phyloP scores from a whole-genome alignment of 306 rosid genomes.

The Hippophae rhamnoides region DNA sequence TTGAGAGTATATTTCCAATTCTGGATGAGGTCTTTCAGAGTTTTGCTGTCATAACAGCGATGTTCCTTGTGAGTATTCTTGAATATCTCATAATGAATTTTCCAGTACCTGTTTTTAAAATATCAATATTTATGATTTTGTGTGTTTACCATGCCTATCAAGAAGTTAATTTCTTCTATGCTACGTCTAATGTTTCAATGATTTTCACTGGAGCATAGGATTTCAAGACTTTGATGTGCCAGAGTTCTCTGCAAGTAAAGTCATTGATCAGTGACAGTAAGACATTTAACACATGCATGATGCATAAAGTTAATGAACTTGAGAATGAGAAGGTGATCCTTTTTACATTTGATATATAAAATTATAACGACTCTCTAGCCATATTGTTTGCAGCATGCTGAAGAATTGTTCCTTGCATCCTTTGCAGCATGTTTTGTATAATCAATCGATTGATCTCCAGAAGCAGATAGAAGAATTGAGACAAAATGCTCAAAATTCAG shows the following conservation, averaged over 20 bases:
- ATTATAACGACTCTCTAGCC: constrained; percentile 9
- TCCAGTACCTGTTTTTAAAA: constrained; percentile 8
- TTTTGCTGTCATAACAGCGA: constrained; percentile 39
- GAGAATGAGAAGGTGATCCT: constrained; percentile 60
- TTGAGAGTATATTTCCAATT: constrained; percentile 37
- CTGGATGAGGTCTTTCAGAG: constrained; percentile 48
- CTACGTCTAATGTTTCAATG: constrained; percentile 2
- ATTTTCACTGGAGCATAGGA: constrained; percentile 38
- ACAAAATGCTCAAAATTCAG: constrained; percentile 41
- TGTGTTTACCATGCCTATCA: not conserved
- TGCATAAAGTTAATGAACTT: constrained; percentile 44
- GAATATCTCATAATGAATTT: constrained; percentile 9
- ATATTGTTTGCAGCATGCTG: constrained; percentile 2
- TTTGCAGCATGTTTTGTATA: constrained; percentile 45
- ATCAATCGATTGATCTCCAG: constrained; percentile 50
- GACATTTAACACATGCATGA: constrained; percentile 44
- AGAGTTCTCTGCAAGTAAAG: constrained; percentile 34
- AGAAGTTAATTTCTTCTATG: not conserved
- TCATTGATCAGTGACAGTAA: constrained; percentile 30
- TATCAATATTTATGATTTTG: not conserved
- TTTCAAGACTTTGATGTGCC: constrained; percentile 38
- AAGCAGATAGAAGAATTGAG: constrained; percentile 45
- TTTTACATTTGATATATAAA: constrained; percentile 9
- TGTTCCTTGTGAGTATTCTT: constrained; percentile 49
- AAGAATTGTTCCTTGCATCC: constrained; percentile 18